These are phyloP conservation scores for Hanseniaspora guilliermondii DNA, from an alignment of 805 yeast genomes.

Conservation along the genomic window DNA sequence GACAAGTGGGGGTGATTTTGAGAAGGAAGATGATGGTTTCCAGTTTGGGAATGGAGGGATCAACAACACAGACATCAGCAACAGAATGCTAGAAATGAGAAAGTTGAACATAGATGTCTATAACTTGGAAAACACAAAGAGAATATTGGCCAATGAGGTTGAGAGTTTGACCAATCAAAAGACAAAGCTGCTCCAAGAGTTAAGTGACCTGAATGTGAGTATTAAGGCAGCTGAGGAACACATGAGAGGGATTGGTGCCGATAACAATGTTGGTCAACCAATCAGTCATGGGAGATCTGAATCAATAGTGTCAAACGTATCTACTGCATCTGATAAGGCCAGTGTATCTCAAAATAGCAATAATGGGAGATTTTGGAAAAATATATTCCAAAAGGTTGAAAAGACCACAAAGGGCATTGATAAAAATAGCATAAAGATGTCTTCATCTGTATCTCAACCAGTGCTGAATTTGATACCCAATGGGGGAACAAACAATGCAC, in stretches of 20 bases:
- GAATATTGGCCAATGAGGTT: slow-evolving; percentile 38
- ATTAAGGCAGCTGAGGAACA: slow-evolving; percentile 18
- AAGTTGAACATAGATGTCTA: slow-evolving; percentile 33
- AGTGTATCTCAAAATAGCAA: neutral
- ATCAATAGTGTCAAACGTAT: slow-evolving; percentile 1
- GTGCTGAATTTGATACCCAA: neutral
- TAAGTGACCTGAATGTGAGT: slow-evolving; percentile 25
- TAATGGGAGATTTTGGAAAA: slow-evolving; percentile 27
- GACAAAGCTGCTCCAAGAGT: slow-evolving; percentile 36
- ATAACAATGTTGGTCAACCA: neutral
- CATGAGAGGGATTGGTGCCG: neutral
- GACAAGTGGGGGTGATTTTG: neutral
- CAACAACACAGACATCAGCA: slow-evolving; percentile 17
- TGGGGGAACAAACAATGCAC: neutral
- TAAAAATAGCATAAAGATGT: slow-evolving; percentile 2
- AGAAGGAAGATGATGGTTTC: neutral
- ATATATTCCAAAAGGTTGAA: slow-evolving; percentile 18
- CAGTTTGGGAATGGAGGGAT: slow-evolving; percentile 13
- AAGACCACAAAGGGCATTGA: neutral
- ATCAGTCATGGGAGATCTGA: neutral
- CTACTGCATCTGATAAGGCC: neutral
- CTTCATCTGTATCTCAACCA: slow-evolving; percentile 5
- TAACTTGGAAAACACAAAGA: slow-evolving; percentile 33
- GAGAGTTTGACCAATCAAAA: slow-evolving; percentile 38
- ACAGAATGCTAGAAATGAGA: slow-evolving; percentile 30